Conservation (phyloP, 2,329 filamentous ascomycete species). For the Fusarium veterinarium region DNA sequence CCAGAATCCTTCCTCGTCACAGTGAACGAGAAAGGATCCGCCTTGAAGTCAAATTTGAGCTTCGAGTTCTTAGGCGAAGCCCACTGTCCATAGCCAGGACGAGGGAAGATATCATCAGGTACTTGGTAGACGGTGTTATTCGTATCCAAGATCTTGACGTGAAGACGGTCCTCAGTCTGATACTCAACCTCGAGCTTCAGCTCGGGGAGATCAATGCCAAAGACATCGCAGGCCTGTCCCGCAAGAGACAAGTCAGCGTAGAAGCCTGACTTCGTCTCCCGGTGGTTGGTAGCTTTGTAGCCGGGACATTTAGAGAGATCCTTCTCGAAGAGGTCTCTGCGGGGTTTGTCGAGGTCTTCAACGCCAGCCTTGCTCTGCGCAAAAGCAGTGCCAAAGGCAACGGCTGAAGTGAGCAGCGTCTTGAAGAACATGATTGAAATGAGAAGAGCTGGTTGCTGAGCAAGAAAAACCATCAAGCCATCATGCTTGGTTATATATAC, state of each 20-base stretch:
- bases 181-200: slow-evolving; percentile 71
- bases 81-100: slow-evolving; percentile 51
- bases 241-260: slow-evolving; percentile 78
- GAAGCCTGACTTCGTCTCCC: slow-evolving; percentile 63
- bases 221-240: slow-evolving; percentile 78
- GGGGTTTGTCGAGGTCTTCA: slow-evolving; percentile 25
- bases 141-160: slow-evolving; percentile 77
- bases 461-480: neutral
- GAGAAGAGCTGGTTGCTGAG: slow-evolving; percentile 7
- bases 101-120: slow-evolving; percentile 74
- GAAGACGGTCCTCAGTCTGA: slow-evolving; percentile 66
- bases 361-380: slow-evolving; percentile 38
- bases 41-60: slow-evolving; percentile 59
- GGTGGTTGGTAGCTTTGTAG: slow-evolving; percentile 73
- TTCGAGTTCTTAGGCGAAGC: slow-evolving; percentile 49
- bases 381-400: slow-evolving; percentile 26
- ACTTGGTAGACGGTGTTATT: slow-evolving; percentile 79
- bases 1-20: slow-evolving; percentile 57
- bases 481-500: slow-evolving; percentile 22
- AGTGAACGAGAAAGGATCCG: slow-evolving; percentile 74
- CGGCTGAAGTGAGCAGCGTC: slow-evolving; percentile 26
- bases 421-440: slow-evolving; percentile 29
- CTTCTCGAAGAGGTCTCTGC: slow-evolving; percentile 36
- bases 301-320: slow-evolving; percentile 66
- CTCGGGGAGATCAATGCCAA: slow-evolving; percentile 78